Evolutionary conservation across 192 early-diverging fungal genomes (phyloP), one percentile per base, ranked within the genome.

Genomic region (Piromyces finnis): DNA sequence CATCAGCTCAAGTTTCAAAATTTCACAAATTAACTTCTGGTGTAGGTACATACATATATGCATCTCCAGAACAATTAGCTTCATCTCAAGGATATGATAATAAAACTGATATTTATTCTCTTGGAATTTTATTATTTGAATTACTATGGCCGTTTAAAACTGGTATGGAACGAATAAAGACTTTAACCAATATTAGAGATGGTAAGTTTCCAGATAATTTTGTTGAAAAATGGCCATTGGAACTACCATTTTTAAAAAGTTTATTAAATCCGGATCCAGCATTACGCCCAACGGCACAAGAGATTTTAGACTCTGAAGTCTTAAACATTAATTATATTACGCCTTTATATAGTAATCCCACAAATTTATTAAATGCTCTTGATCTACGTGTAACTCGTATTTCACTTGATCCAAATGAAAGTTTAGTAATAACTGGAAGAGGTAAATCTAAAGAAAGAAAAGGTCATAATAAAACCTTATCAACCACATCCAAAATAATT

Each of bases 111-210:
- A 95, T 99, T 13, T 99, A 97, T 84, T 96, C 95, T 7, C 84
- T 97, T 15, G 98, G 98, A 4, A 97, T 99, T 39, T 93, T 99
- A 68, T 93, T 99, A 78, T 98, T 98, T 83, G 98, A 99, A 86
- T 86, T 99, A 77, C 92, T 92, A 84, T 93, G 94, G 35, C 95
- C 96, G 29, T 92, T 97, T 81, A 82, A 88, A 15, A 97, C 98
- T 1, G 88, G 86, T 0, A 98, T 98, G 95, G 98, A 99, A 85
- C 92, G 98, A 0, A 92, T 91, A 26, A 85, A 88, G 29, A 88
- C 88, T 7, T 80, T 98, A 32, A 80, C 86, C 30, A 88, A 89
- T 1, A 84, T 96, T 79, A 89, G 94, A 77, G n/a, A 68, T 68
- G 91, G 89, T 1, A 87, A 90, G 18, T 79, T 95, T 17, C 92